A percentile compares a stretch with the other conserved stretches of the same genome.
Conservation (phyloP, 345 rosid species). For the Corchorus capsularis region DNA sequence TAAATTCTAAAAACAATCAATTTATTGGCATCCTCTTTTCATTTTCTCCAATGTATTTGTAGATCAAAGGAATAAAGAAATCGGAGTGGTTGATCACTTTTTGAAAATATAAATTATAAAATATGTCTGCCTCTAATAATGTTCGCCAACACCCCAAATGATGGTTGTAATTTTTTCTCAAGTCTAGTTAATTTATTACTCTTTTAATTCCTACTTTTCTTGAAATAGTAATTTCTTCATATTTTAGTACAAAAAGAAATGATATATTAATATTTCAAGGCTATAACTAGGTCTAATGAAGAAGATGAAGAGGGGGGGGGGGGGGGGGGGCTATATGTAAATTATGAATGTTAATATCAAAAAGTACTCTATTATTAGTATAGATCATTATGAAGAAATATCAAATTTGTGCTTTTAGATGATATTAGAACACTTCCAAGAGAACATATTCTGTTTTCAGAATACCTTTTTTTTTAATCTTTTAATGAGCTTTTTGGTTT, state of each 20-base stretch:
- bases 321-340: neutral
- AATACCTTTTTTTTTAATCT: neutral
- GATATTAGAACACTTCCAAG: neutral
- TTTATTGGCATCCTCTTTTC: neutral
- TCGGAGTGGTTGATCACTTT: neutral
- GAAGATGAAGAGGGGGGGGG: neutral
- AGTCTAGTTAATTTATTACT: neutral
- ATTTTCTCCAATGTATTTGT: neutral
- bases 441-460: conserved; percentile 8
- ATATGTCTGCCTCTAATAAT: neutral
- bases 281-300: neutral
- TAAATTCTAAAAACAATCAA: neutral
- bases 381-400: neutral
- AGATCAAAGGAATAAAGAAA: neutral
- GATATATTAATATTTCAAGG: neutral
- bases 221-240: neutral
- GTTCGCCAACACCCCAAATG: neutral
- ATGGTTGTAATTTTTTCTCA: neutral
- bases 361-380: neutral
- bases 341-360: too few species aligned
- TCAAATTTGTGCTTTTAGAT: neutral
- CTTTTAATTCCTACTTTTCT: neutral
- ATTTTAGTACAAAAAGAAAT: neutral
- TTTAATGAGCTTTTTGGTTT: neutral
- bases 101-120: neutral